Evolutionary conservation across 768 basidiomycete genomes (phyloP).

Genomic region (Kwoniella sp.): DNA sequence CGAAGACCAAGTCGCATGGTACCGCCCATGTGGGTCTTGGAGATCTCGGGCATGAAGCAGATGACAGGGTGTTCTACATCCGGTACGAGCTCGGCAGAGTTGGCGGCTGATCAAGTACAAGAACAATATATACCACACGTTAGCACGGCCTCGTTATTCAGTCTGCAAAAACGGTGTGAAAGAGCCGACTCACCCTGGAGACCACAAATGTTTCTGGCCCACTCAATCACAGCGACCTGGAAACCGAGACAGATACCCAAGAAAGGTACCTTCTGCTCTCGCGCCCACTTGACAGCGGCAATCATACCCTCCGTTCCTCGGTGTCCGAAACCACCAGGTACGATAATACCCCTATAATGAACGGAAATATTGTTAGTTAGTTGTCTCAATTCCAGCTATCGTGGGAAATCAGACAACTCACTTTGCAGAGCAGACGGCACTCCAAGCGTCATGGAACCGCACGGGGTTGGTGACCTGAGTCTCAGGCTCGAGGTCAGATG

Average conservation of each 20-base stretch:
- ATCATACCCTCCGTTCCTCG: conserved; percentile 98
- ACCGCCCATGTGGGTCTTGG: conserved; percentile 95
- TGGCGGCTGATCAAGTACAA: conserved; percentile 74
- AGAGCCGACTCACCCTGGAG: conserved; percentile 64
- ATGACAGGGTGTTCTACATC: conserved; percentile 67
- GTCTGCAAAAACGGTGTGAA: too few species aligned
- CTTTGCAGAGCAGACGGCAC: conserved; percentile 85
- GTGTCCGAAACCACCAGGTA: conserved; percentile 91
- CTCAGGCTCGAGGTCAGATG: conserved; percentile 81
- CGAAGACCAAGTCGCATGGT: conserved; percentile 99
- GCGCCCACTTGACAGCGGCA: conserved; percentile 93
- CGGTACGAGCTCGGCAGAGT: conserved; percentile 76
- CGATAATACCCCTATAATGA: conserved; percentile 77
- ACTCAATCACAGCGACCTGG: conserved; percentile 94
- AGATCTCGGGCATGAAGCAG: conserved; percentile 99
- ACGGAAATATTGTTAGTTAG: too few species aligned
- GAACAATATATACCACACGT: not conserved
- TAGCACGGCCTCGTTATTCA: not conserved
- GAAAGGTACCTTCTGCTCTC: conserved; percentile 93
- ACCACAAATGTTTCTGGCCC: conserved; percentile 80
- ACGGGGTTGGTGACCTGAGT: conserved; percentile 78
- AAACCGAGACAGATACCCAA: conserved; percentile 96
- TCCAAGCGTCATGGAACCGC: conserved; percentile 93
- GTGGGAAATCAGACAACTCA: conserved; percentile 56
- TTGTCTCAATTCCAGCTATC: too few species aligned